Evolutionary conservation across 2,329 filamentous ascomycete species (phyloP).

Genomic region (Anthostomella pinea): DNA sequence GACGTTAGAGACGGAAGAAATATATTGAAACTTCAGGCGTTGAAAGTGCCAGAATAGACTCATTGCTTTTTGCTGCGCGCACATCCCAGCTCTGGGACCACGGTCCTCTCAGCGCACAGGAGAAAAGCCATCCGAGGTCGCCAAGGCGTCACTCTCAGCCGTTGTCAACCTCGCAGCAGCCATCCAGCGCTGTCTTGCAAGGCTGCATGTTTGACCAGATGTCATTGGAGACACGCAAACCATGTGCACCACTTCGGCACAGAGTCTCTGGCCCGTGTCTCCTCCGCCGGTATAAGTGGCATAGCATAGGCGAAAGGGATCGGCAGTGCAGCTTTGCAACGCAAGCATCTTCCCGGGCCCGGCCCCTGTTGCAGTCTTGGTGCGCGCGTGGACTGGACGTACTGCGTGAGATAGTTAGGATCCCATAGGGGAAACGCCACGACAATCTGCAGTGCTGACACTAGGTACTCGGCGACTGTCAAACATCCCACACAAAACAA

Average conservation of each 20-base stretch:
- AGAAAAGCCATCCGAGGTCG: slow-evolving; percentile 7
- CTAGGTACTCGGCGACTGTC: slow-evolving; percentile 12
- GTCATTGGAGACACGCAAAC: slow-evolving; percentile 16
- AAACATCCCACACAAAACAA: slow-evolving; percentile 15
- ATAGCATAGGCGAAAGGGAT: slow-evolving; percentile 13
- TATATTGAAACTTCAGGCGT: too few species aligned
- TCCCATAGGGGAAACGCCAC: slow-evolving; percentile 18
- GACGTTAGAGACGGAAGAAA: too few species aligned
- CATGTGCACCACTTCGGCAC: slow-evolving; percentile 7
- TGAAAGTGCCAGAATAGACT: too few species aligned
- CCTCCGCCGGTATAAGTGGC: slow-evolving; percentile 14
- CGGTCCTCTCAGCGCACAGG: not conserved
- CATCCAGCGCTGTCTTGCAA: slow-evolving; percentile 14
- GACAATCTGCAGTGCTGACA: slow-evolving; percentile 21
- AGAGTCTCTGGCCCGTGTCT: slow-evolving; percentile 9
- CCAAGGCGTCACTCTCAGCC: slow-evolving; percentile 7
- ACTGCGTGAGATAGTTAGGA: slow-evolving; percentile 22
- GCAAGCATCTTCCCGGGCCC: slow-evolving; percentile 9
- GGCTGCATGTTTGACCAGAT: slow-evolving; percentile 16
- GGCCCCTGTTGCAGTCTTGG: slow-evolving; percentile 15
- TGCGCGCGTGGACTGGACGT: slow-evolving; percentile 19
- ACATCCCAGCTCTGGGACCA: slow-evolving; percentile 7
- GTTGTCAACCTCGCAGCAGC: slow-evolving; percentile 10
- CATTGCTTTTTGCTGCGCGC: too few species aligned
- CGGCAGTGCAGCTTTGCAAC: slow-evolving; percentile 10